A percentile compares a stretch with the other conserved stretches of the same genome.
phyloP scores from a whole-genome alignment of 2,329 filamentous ascomycete species.

The Xylaria sp. region DNA sequence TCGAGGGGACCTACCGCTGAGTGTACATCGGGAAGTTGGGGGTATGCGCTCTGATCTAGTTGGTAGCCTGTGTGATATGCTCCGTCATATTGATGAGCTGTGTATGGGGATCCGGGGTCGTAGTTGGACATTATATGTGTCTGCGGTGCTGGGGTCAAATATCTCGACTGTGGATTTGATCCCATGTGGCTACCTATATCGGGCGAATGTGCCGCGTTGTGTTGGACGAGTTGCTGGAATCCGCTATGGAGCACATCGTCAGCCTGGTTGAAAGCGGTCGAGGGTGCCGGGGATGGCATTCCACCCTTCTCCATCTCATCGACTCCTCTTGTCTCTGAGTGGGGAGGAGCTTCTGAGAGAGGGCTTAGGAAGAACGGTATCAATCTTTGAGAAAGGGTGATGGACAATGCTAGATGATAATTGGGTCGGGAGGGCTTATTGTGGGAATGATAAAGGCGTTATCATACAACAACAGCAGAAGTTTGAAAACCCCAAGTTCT shows the following conservation, averaged over 20 bases:
- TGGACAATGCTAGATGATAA: slow-evolving; percentile 15
- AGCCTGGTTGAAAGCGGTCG: slow-evolving; percentile 50
- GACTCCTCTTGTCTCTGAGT: slow-evolving; percentile 25
- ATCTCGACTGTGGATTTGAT: slow-evolving; percentile 54
- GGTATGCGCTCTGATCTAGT: slow-evolving; percentile 46
- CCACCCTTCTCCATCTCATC: slow-evolving; percentile 47
- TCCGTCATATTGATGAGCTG: slow-evolving; percentile 40
- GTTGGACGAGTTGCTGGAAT: slow-evolving; percentile 57
- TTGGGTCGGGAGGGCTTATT: slow-evolving; percentile 2
- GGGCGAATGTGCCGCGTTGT: slow-evolving; percentile 52
- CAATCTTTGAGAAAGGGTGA: slow-evolving; percentile 10
- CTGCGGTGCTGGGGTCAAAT: slow-evolving; percentile 54
- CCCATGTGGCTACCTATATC: slow-evolving; percentile 49
- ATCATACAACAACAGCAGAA: slow-evolving; percentile 25
- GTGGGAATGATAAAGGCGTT: slow-evolving; percentile 18
- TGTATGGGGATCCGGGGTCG: slow-evolving; percentile 41
- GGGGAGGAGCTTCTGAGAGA: neutral
- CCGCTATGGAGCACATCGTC: slow-evolving; percentile 55
- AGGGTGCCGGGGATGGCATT: slow-evolving; percentile 60
- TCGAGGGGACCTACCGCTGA: slow-evolving; percentile 42
- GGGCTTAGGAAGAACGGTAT: slow-evolving; percentile 15
- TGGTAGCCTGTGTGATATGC: slow-evolving; percentile 44
- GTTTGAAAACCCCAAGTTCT: slow-evolving; percentile 31
- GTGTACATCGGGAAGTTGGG: slow-evolving; percentile 45
- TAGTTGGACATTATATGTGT: slow-evolving; percentile 43